Base-by-base conservation (phyloP, 495 filamentous ascomycete genomes). In the Immersiella caudata region DNA sequence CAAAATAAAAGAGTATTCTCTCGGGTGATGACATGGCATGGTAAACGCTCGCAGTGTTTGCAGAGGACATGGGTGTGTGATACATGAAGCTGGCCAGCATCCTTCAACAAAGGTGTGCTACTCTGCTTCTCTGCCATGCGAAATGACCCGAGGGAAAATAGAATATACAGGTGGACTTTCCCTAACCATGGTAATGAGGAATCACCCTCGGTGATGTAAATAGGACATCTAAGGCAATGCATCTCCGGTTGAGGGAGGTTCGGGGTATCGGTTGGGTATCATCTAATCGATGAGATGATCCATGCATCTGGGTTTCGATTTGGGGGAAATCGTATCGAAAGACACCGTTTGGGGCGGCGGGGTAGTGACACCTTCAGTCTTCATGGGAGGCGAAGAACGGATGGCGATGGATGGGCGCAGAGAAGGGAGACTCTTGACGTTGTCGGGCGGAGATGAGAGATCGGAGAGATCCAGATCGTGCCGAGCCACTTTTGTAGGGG, bases 271-370 rank as follows among this genome's bases (percentile, higher is more conserved):
- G 24, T 55, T 22, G 24, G 20, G 52, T 5, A 22, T 46, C 6
- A 55, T 36, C 35, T 67, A 83, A 67, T 82, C 77, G 55, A 82
- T 80, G 21, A 83, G 67, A 55, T 76, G 72, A n/a, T 70, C 74
- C 71, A 82, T 79, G 26, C 76, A 73, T 21, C 73, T 74, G 7
- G 81, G 81, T 52, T 79, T 79, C 14, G 80, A 81, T 20, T 63
- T 72, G 2, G 81, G 80, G 7, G 81, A 82, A 50, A 82, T 79
- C 0, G 81, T 82, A n/a, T 71, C 71, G 6, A 52, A 29, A 16
- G 73, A 33, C 64, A 35, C 35, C 33, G 64, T 20, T 8, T 52
- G 54, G 6, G 62, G 66, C 6, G 66, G 35, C 8, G 62, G 40
- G 16, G 62, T 24, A 18, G 29, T 20, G 18, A 12, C 71, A 1